These are phyloP conservation scores for Odontarrhena argentea DNA, from an alignment of 345 rosid genomes.

Conservation along the genomic window DNA sequence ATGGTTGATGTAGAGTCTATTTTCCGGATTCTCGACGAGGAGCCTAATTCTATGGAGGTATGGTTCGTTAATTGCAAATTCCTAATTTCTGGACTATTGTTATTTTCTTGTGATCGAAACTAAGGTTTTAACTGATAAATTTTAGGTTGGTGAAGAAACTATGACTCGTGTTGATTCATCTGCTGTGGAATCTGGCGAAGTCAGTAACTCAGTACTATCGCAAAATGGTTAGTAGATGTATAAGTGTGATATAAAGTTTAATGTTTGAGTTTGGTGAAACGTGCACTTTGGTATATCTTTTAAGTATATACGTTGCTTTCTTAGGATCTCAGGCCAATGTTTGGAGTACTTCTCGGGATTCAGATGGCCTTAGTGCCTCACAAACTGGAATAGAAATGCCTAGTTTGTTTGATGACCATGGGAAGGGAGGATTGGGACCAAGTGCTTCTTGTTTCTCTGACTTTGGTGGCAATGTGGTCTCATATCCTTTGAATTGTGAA, in stretches of 20 bases:
- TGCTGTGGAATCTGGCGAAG: conserved; percentile 29
- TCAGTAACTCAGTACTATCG: conserved; percentile 16
- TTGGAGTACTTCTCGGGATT: conserved; percentile 8
- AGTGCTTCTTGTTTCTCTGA: conserved; percentile 34
- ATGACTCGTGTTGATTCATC: conserved; percentile 20
- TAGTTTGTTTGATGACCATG: conserved; percentile 31
- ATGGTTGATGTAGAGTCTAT: conserved; percentile 38
- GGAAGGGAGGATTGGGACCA: conserved; percentile 19
- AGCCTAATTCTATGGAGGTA: conserved; percentile 42
- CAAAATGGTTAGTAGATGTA: conserved; percentile 43
- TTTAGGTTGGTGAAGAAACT: conserved; percentile 41
- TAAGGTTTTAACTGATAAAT: conserved; percentile 10
- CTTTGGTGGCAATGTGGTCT: conserved; percentile 33
- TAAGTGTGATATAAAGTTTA: neutral
- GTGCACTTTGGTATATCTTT: neutral
- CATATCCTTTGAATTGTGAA: conserved; percentile 24
- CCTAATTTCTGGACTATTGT: conserved; percentile 5
- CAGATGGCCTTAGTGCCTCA: conserved; percentile 21
- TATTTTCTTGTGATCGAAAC: neutral
- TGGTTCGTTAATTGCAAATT: neutral
- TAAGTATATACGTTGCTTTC: conserved; percentile 31
- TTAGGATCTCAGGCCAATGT: conserved; percentile 46
- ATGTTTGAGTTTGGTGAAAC: neutral
- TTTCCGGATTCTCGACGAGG: conserved; percentile 38
- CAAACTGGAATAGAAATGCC: conserved; percentile 30